phyloP scores from a whole-genome alignment of 2,329 filamentous ascomycete genomes.

The Ophiobolus disseminans region DNA sequence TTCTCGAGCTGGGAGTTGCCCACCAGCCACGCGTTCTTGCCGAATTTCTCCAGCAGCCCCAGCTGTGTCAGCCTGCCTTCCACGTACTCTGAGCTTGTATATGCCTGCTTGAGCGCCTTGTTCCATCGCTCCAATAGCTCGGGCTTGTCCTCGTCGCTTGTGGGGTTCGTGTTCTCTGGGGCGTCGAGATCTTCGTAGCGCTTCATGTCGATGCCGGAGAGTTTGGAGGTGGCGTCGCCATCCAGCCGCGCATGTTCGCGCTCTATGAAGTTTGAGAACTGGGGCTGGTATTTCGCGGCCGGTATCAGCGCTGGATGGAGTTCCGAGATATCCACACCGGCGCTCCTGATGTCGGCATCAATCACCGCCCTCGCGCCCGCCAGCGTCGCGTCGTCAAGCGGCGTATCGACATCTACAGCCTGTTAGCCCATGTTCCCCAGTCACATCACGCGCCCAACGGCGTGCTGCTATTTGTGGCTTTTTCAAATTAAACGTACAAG shows the following conservation, averaged over 20 bases:
- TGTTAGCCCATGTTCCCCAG: conserved; percentile 23
- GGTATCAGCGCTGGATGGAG: conserved; percentile 66
- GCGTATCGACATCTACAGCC: conserved; percentile 76
- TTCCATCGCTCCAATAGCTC: conserved; percentile 57
- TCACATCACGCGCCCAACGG: conserved; percentile 39
- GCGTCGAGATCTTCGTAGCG: conserved; percentile 83
- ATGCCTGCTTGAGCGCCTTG: conserved; percentile 61
- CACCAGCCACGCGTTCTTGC: conserved; percentile 91
- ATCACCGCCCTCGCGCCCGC: conserved; percentile 74
- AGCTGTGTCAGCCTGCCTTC: conserved; percentile 66
- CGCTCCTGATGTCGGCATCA: conserved; percentile 60
- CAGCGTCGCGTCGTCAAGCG: conserved; percentile 69
- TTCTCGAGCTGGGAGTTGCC: conserved; percentile 82
- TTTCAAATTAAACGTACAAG: conserved; percentile 64
- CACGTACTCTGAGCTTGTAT: conserved; percentile 66
- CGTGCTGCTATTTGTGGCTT: conserved; percentile 73
- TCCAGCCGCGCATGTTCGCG: conserved; percentile 73
- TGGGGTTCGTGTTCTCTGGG: conserved; percentile 52
- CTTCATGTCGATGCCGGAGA: conserved; percentile 71
- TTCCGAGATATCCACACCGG: conserved; percentile 54
- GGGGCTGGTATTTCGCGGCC: conserved; percentile 55
- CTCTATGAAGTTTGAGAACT: conserved; percentile 71
- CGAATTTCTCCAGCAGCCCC: conserved; percentile 76
- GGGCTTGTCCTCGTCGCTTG: conserved; percentile 47
- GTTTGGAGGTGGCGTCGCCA: conserved; percentile 55